Conservation (phyloP, 257 asterid species). For the Hygrophila difformis region DNA sequence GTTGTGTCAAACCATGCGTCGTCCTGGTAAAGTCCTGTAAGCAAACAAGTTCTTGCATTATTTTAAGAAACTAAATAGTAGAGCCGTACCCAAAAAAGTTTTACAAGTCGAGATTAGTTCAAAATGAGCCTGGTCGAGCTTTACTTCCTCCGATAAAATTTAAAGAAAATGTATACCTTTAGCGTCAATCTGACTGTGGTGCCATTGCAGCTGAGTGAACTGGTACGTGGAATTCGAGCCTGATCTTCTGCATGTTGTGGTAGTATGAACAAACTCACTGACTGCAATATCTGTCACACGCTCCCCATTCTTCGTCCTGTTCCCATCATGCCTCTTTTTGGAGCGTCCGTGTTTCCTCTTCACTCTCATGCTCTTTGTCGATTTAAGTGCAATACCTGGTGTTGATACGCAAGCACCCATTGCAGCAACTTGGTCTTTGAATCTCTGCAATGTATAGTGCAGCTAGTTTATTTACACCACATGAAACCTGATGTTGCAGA, state of each 20-base stretch:
- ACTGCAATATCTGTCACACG: slow-evolving; percentile 56
- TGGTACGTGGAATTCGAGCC: slow-evolving; percentile 66
- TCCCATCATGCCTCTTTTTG: slow-evolving; percentile 49
- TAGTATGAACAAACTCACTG: slow-evolving; percentile 47
- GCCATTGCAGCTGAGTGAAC: slow-evolving; percentile 79
- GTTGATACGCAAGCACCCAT: slow-evolving; percentile 93
- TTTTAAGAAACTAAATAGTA: too few species aligned
- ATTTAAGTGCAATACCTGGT: slow-evolving; percentile 22
- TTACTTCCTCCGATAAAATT: too few species aligned
- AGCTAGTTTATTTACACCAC: not conserved
- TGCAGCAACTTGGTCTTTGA: slow-evolving; percentile 22
- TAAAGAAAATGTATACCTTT: slow-evolving; percentile 37
- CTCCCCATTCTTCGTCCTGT: slow-evolving; percentile 34
- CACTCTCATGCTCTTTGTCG: slow-evolving; percentile 21
- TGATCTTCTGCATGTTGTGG: slow-evolving; percentile 64
- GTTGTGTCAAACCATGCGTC: slow-evolving; percentile 89
- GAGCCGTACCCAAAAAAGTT: too few species aligned
- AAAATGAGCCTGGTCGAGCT: too few species aligned
- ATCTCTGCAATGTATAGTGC: slow-evolving; percentile 33
- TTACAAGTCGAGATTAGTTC: too few species aligned
- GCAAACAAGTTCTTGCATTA: slow-evolving; percentile 7
- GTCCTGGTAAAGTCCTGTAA: slow-evolving; percentile 67
- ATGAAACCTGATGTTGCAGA: not conserved
- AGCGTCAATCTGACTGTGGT: slow-evolving; percentile 68
- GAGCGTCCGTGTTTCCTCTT: slow-evolving; percentile 33